Conservation (phyloP, 2,329 filamentous ascomycete genomes). For the Zymoseptoria ardabiliae region DNA sequence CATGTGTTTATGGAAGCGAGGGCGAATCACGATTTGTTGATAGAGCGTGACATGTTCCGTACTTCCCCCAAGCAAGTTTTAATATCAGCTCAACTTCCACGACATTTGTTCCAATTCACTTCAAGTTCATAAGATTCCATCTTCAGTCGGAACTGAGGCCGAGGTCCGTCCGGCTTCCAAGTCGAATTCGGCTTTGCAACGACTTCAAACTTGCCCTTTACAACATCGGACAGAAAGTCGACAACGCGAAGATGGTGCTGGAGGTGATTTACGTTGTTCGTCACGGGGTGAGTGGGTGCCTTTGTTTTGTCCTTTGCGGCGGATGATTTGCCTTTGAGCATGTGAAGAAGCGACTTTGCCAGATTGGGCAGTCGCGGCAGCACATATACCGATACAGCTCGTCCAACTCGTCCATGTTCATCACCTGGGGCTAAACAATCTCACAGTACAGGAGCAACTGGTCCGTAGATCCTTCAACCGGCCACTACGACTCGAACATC, state of each 20-base stretch:
- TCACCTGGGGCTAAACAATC: conserved; percentile 2
- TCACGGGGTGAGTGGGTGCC: conserved; percentile 41
- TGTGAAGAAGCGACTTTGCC: neutral
- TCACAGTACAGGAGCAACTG: conserved; percentile 81
- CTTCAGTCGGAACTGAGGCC: neutral
- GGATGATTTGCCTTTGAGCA: neutral
- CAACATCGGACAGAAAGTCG: neutral
- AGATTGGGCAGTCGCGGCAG: neutral
- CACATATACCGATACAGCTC: neutral
- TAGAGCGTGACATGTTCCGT: neutral
- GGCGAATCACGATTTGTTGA: neutral
- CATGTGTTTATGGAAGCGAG: neutral
- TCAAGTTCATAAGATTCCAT: neutral
- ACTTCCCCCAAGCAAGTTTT: neutral
- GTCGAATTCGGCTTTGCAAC: neutral
- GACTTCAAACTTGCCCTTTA: neutral
- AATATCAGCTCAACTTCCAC: neutral
- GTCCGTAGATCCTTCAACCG: conserved; percentile 73
- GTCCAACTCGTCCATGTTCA: neutral
- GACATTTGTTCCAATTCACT: neutral
- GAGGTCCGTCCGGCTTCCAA: neutral
- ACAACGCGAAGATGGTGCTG: conserved; percentile 30
- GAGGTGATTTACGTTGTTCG: conserved; percentile 45
- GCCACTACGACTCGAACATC: conserved; percentile 65
- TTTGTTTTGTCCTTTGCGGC: neutral